phyloP scores from a whole-genome alignment of 768 basidiomycete species.

The Lentinula boryana region DNA sequence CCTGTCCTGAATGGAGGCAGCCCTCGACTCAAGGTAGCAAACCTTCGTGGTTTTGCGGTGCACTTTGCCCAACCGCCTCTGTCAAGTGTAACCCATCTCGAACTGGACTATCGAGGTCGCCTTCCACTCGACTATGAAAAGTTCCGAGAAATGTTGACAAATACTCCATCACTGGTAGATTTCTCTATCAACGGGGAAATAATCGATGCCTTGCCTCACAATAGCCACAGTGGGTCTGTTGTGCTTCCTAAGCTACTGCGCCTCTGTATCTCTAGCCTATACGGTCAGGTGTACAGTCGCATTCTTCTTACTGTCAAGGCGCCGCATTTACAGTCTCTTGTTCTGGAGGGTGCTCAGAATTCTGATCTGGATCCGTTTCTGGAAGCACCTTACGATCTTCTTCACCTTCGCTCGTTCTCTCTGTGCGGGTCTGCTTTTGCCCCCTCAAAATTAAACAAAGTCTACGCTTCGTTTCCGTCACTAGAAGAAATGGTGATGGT shows the following conservation, averaged over 20 bases:
- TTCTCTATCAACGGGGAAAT: constrained; percentile 42
- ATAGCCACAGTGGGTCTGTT: constrained; percentile 6
- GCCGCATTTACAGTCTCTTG: constrained; percentile 31
- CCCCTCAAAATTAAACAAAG: neutral
- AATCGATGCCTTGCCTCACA: constrained; percentile 18
- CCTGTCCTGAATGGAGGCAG: neutral
- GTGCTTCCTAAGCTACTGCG: constrained; percentile 31
- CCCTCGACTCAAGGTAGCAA: constrained; percentile 26
- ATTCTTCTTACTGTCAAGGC: constrained; percentile 33
- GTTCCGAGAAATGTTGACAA: constrained; percentile 29
- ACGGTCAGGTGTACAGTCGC: constrained; percentile 29
- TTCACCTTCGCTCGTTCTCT: constrained; percentile 27
- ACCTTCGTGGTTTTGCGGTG: constrained; percentile 38
- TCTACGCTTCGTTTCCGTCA: neutral
- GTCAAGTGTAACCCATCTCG: constrained; percentile 28
- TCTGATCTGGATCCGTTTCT: constrained; percentile 33
- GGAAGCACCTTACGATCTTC: constrained; percentile 19
- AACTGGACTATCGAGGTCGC: constrained; percentile 35
- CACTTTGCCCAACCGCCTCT: constrained; percentile 33
- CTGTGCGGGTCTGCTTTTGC: constrained; percentile 19
- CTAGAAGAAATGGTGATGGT: neutral
- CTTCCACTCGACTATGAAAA: constrained; percentile 28
- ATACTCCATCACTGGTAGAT: constrained; percentile 26
- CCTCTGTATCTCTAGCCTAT: constrained; percentile 34
- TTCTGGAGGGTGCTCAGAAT: constrained; percentile 35